phyloP scores from a whole-genome alignment of 345 rosid species.

The Linum usitatissimum region DNA sequence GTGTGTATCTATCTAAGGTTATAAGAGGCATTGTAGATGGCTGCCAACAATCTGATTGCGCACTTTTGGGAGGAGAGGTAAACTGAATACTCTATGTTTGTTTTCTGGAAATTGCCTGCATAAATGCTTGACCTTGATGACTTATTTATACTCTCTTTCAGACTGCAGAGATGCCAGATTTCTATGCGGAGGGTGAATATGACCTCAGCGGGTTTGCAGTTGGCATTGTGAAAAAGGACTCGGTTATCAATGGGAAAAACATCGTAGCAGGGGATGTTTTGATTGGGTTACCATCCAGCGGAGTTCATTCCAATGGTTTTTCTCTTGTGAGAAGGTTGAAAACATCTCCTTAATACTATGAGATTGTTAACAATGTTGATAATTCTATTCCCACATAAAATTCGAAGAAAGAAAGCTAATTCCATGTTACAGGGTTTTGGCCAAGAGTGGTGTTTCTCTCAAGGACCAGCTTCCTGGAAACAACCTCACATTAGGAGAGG shows the following conservation, averaged over 20 bases:
- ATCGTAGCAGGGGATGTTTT: conserved; percentile 70
- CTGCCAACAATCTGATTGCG: conserved; percentile 69
- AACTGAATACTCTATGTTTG: not conserved
- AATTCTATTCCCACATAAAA: too few relatives aligned
- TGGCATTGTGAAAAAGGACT: conserved; percentile 67
- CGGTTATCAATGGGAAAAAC: conserved; percentile 73
- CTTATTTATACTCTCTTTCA: conserved; percentile 15
- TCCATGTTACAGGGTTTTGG: conserved; percentile 45
- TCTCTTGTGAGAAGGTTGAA: conserved; percentile 74
- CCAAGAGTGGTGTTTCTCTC: conserved; percentile 51
- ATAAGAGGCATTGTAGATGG: conserved; percentile 93
- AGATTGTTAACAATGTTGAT: too few relatives aligned
- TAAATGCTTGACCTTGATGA: not conserved
- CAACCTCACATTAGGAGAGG: conserved; percentile 53
- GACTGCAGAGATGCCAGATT: conserved; percentile 97
- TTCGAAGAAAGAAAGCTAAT: not conserved
- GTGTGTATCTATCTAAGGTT: conserved; percentile 31
- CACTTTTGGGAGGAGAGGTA: conserved; percentile 95
- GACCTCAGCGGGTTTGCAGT: conserved; percentile 95
- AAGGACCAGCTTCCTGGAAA: conserved; percentile 65
- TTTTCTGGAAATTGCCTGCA: not conserved
- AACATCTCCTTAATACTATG: not conserved
- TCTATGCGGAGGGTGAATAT: conserved; percentile 74
- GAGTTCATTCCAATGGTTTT: conserved; percentile 93
- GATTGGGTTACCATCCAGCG: conserved; percentile 85